Conservation (phyloP, 768 basidiomycete species). For the Boletus reticulatus region DNA sequence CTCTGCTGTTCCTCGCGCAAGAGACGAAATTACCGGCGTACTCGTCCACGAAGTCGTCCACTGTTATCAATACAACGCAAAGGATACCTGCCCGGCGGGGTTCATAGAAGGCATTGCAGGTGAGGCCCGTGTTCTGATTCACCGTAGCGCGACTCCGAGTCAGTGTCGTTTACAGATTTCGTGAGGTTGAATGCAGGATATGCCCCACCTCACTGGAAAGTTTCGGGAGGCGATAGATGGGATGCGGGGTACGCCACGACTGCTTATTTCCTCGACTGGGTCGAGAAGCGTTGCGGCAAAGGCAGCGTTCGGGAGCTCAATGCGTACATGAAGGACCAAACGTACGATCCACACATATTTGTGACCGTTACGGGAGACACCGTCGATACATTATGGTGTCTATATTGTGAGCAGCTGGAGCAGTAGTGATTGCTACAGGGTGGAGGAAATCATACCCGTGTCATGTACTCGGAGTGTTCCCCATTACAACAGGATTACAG, state of each 20-base stretch:
- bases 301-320: conserved; percentile 62
- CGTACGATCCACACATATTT: conserved; percentile 54
- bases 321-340: conserved; percentile 43
- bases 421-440: not conserved
- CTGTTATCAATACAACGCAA: conserved; percentile 69
- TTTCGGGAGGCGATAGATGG: conserved; percentile 50
- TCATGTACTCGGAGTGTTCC: conserved; percentile 1
- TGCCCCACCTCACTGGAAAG: conserved; percentile 70
- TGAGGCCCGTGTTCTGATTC: conserved; percentile 25
- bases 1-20: conserved; percentile 38
- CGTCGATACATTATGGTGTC: conserved; percentile 56
- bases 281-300: conserved; percentile 49
- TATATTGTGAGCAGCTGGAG: conserved; percentile 46
- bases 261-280: conserved; percentile 73
- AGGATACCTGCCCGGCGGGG: conserved; percentile 61
- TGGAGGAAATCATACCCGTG: not conserved
- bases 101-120: conserved; percentile 81
- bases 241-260: conserved; percentile 76
- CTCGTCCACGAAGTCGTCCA: conserved; percentile 77
- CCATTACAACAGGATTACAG: conserved; percentile 12
- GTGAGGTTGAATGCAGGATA: conserved; percentile 61
- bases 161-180: conserved; percentile 48
- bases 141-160: not conserved
- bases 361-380: conserved; percentile 48
- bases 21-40: conserved; percentile 68